A percentile compares a stretch with the other conserved stretches of the same genome.
Conservation (phyloP, 1,284 basidiomycete genomes). For the Cutaneotrichosporon cutaneum region DNA sequence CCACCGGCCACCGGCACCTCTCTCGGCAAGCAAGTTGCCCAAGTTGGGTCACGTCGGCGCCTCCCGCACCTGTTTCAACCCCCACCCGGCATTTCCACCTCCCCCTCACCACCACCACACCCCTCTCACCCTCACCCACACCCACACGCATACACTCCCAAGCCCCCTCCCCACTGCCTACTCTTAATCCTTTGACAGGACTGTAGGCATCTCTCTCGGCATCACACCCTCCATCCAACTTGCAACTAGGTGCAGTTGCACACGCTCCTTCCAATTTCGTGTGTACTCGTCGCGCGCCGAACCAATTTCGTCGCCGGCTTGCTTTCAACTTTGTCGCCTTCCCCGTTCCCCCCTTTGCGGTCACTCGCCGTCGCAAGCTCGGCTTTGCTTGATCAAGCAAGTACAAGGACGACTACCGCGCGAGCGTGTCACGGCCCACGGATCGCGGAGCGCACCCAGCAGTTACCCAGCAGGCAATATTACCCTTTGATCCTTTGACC, state of each 20-base stretch:
- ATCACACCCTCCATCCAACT: neutral
- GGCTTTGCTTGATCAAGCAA: neutral
- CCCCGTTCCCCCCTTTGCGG: neutral
- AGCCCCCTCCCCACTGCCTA: no score
- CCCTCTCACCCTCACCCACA: no score
- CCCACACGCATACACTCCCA: no score
- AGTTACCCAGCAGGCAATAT: neutral
- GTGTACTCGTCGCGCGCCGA: neutral
- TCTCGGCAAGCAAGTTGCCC: neutral
- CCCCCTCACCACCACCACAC: neutral
- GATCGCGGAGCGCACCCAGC: neutral
- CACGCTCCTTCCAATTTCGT: neutral
- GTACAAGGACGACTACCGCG: neutral
- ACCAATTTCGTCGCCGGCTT: neutral
- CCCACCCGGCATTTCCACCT: neutral
- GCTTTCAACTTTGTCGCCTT: neutral
- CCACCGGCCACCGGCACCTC: neutral
- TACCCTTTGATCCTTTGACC: neutral
- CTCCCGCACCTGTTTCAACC: slow-evolving; percentile 13
- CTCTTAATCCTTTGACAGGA: no score
- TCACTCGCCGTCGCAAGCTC: neutral
- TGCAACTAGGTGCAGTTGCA: neutral
- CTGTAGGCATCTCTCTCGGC: neutral
- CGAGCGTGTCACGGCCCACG: neutral
- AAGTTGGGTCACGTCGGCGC: slow-evolving; percentile 3